Base-by-base conservation (phyloP, 148 eudicot species). In the Nepenthes gracilis region DNA sequence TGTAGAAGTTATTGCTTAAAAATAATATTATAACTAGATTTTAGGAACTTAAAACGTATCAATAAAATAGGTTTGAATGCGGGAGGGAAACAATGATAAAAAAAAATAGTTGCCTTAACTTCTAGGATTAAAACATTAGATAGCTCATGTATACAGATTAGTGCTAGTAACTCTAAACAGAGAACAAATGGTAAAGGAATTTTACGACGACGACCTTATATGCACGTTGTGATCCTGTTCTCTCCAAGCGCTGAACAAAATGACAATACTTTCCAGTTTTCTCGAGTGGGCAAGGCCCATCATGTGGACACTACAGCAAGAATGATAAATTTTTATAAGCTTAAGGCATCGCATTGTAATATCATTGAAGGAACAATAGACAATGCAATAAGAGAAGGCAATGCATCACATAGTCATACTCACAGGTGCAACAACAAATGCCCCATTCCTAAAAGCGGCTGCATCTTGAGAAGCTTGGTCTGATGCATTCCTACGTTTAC, bases 381-480 rank as follows among this genome's bases (percentile, higher is more conserved):
- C 36, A 59, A 62, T 14, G 36, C 58, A 5, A 2, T 43, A 53
- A 40, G 48, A 14, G 36, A 38, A 2, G 57, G 50, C 2, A 55
- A 60, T 1, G 33, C 33, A 40, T 49, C n/a, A 57, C 15, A 61
- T 33, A 63, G 53, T 55, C 35, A 37, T 74, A 85, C 96, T 81
- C 66, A 93, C 97, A n/a, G 97, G 99, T 75, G 92, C 99, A 70
- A 93, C 75, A 43, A 93, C 68, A 72, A 69, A 85, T 69, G 92
- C 96, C 63, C 92, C 99, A 55, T 65, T 73, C 60, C 59, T 69
- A 64, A 80, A 68, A 64, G 63, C 70, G 73, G 66, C 71, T 56
- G 73, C 59, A 54, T 67, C 75, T 59, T 75, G 73, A 2, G 78
- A 66, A 63, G 74, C 63, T 58, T 59, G 76, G 58, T 65, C 61